Evolutionary conservation across 768 basidiomycete genomes (phyloP).

Genomic region (Serendipita indica): DNA sequence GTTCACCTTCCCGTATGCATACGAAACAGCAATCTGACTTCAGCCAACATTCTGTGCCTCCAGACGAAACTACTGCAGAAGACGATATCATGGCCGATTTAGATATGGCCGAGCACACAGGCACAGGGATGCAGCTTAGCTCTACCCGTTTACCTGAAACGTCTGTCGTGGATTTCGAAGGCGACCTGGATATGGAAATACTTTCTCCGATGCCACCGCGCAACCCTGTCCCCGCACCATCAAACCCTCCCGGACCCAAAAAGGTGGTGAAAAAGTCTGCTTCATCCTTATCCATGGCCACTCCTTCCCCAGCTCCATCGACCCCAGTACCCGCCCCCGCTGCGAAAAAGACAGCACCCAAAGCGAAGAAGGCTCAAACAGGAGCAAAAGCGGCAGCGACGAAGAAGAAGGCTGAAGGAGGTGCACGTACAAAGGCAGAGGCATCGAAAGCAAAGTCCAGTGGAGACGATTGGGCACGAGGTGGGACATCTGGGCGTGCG

Average conservation of each 20-base stretch:
- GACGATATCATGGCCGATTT: conserved; percentile 5
- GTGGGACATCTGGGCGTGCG: conserved; percentile 43
- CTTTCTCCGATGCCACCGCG: neutral
- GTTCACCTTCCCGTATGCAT: too few relatives aligned
- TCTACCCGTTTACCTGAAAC: neutral
- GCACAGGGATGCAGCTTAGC: neutral
- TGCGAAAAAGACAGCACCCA: conserved; percentile 1
- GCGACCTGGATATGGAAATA: neutral
- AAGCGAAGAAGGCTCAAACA: neutral
- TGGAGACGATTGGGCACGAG: conserved; percentile 53
- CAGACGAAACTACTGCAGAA: neutral
- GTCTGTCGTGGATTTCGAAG: neutral
- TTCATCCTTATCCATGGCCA: neutral
- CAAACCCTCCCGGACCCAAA: neutral
- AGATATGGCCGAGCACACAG: neutral
- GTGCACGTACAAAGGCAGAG: neutral
- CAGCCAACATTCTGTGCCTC: neutral
- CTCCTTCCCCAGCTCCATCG: conserved; percentile 5
- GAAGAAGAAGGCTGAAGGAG: conserved; percentile 9
- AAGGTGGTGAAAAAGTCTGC: neutral
- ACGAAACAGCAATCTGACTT: too few relatives aligned
- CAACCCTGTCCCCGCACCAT: neutral
- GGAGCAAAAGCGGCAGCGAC: neutral
- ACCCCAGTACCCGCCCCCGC: neutral
- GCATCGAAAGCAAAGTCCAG: conserved; percentile 7